Evolutionary conservation across 2,329 filamentous ascomycete genomes (phyloP).

Genomic region (Chrysosporium queenslandicum): DNA sequence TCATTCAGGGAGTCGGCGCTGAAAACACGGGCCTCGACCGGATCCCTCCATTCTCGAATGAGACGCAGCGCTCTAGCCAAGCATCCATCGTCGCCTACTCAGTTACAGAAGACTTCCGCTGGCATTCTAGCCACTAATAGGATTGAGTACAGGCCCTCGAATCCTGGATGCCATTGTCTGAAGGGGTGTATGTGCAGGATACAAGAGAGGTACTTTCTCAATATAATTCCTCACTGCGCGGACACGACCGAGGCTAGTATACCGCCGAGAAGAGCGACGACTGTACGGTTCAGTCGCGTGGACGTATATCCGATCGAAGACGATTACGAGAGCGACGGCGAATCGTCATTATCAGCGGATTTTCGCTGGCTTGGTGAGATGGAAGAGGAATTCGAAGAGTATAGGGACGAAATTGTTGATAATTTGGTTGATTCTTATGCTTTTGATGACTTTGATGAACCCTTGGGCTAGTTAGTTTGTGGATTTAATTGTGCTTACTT

Average conservation of each 20-base stretch:
- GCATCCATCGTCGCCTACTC: neutral
- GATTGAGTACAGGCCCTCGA: neutral
- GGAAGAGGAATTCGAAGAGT: neutral
- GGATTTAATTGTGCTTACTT: neutral
- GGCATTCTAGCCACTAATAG: neutral
- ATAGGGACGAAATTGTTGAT: neutral
- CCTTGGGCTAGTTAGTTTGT: neutral
- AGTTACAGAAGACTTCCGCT: neutral
- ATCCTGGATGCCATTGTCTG: neutral
- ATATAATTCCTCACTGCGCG: neutral
- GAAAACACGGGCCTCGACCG: constrained; percentile 1
- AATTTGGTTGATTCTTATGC: neutral
- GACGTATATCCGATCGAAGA: neutral
- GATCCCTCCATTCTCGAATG: constrained; percentile 1
- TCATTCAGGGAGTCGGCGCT: neutral
- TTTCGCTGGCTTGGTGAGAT: constrained; percentile 1
- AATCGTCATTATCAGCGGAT: neutral
- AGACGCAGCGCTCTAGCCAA: neutral
- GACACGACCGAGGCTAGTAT: neutral
- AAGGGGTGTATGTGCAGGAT: neutral
- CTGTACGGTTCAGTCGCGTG: neutral
- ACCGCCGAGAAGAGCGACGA: neutral
- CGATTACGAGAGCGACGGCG: neutral
- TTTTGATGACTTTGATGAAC: neutral
- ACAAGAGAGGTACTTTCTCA: constrained; percentile 2